Percentiles rank a stretch among this genome's conserved stretches.
These are phyloP conservation scores for Cutaneotrichosporon dermatis DNA, from an alignment of 1,284 basidiomycete genomes.

Conservation along the genomic window DNA sequence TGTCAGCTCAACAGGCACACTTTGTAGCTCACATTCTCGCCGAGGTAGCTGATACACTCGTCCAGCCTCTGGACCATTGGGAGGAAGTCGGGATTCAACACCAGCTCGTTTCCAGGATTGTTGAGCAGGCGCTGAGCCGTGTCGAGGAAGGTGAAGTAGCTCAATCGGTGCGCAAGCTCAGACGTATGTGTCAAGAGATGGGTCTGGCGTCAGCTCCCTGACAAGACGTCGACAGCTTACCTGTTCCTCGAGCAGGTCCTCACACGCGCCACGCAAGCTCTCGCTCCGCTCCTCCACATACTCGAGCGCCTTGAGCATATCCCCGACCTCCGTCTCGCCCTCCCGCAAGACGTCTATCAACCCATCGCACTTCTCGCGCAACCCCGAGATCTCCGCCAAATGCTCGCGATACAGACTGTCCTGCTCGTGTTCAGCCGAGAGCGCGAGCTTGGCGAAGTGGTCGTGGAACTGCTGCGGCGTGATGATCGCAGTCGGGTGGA, in stretches of 20 bases:
- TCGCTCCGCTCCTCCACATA: slow-evolving; percentile 82
- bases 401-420: slow-evolving; percentile 84
- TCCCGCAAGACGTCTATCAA: slow-evolving; percentile 65
- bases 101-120: slow-evolving; percentile 81
- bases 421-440: slow-evolving; percentile 81
- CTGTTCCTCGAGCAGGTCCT: slow-evolving; percentile 77
- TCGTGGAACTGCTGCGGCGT: slow-evolving; percentile 92
- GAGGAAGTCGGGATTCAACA: slow-evolving; percentile 79
- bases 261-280: slow-evolving; percentile 83
- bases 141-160: slow-evolving; percentile 89
- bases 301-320: slow-evolving; percentile 74
- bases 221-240: too few species aligned
- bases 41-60: slow-evolving; percentile 82
- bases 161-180: slow-evolving; percentile 69
- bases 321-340: slow-evolving; percentile 66
- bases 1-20: background rate
- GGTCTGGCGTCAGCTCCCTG: slow-evolving; percentile 51
- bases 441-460: slow-evolving; percentile 81
- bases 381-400: slow-evolving; percentile 65
- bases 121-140: slow-evolving; percentile 84
- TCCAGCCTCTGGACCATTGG: slow-evolving; percentile 91
- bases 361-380: slow-evolving; percentile 68
- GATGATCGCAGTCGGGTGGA: slow-evolving; percentile 57
- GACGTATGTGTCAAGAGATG: slow-evolving; percentile 69
- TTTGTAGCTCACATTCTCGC: slow-evolving; percentile 63